Evolutionary conservation across 306 rosid species (phyloP), one percentile per base, ranked within the genome.

Genomic region (Cicer arietinum): DNA sequence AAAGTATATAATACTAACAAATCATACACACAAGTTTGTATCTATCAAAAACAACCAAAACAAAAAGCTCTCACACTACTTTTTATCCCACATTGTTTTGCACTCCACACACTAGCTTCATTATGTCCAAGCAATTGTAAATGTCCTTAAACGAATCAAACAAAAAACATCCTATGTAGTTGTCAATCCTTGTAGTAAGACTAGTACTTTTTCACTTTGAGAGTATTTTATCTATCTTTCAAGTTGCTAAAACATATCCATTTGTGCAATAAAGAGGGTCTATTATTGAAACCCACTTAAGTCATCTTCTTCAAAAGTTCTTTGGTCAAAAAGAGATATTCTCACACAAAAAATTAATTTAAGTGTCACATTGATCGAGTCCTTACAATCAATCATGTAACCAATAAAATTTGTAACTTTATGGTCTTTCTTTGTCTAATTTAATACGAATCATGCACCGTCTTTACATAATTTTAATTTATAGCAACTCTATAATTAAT

Each of bases 301-400:
- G 80, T 73, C 80, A n/a, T 77, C 70, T 84, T 71, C 76, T 80
- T 30, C 64, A 62, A 80, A 86, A 74, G 79, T 11, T 61, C 47
- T 25, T 59, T 73, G 81, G 92, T 86, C 92, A 88, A 88, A 88
- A 88, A 60, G 67, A 85, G 75, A 80, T 80, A 77, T 56, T 84
- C 67, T 81, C 71, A 67, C 56, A 35, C 18, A 12, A 68, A 64
- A 64, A 12, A 41, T 66, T 42, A 16, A 42, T 46, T 37, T 42
- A 16, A 42, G 53, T 42, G 81, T 81, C 71, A 71, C 41, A 66
- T 45, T 25, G 47, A 71, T 75, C 50, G 39, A 66, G 69, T 81
- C 82, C 75, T 82, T 79, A 56, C 79, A 11, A 66, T 81, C 79
- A 75, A 83, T 80, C 78, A 67, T 82, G 20, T 50, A 82, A 6